Conservation (phyloP, 345 rosid genomes). For the Citrus cavaleriei region DNA sequence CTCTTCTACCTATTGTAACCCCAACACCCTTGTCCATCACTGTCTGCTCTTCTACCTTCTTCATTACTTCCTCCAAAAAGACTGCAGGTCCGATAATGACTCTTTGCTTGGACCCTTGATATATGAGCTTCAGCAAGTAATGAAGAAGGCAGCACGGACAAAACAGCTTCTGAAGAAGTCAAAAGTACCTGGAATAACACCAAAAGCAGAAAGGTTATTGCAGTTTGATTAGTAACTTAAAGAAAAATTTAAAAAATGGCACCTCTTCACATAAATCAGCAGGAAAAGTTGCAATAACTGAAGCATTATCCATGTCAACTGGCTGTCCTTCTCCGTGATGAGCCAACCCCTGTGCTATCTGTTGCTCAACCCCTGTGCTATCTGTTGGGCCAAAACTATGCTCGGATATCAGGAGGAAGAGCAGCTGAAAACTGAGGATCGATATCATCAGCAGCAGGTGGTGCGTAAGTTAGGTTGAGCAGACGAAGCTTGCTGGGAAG, state of each 20-base stretch:
- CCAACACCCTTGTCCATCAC: constrained; percentile 96
- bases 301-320: constrained; percentile 97
- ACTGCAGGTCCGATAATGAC: constrained; percentile 96
- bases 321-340: constrained; percentile 95
- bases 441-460: constrained; percentile 85
- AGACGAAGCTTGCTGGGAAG: constrained; percentile 92
- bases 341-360: constrained; percentile 80
- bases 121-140: constrained; percentile 92
- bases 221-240: constrained; percentile 11
- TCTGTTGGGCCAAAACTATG: constrained; percentile 98
- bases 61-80: constrained; percentile 58
- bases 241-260: constrained; percentile 15
- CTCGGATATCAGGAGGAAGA: constrained; percentile 94
- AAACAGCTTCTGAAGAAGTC: constrained; percentile 91
- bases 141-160: constrained; percentile 43
- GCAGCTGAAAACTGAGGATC: constrained; percentile 98
- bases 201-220: constrained; percentile 13
- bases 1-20: constrained; percentile 69
- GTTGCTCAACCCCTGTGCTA: no score
- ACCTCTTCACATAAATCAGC: constrained; percentile 98
- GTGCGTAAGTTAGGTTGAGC: constrained; percentile 71
- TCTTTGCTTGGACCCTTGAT: constrained; percentile 92
- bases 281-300: constrained; percentile 94
- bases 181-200: constrained; percentile 67
- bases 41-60: constrained; percentile 47